Base-by-base conservation (phyloP, 345 rosid species). In the Citrus inodora region DNA sequence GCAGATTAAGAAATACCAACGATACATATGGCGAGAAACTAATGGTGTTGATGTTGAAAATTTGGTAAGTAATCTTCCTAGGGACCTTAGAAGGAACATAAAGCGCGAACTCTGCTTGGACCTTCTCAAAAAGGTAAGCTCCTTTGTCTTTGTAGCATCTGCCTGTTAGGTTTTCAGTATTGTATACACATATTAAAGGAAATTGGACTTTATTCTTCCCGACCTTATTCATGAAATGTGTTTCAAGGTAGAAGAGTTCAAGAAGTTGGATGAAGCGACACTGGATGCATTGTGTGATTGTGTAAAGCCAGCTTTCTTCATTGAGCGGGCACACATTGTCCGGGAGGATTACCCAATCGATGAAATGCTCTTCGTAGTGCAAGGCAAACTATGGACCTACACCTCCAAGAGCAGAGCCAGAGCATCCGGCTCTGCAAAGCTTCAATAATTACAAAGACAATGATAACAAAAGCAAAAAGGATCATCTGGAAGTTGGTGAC, bases 331-430 rank as follows among this genome's bases (percentile, higher is more conserved):
- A 75, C 84, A 80, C 70, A 72, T 87, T 2, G 78, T 87, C 46
- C 84, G 87, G 24, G 88, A 89, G 72, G 90, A 85, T 59, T 86
- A 89, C 46, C 88, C 89, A 1, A 87, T 87, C 9, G 87, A 89
- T 7, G 90, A 87, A 10, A 58, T 73, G 55, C 51, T 73, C 53
- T 58, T 73, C 4, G n/a, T 55, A 40, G 32, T 73, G 28, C 51
- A 73, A 35, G 53, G 76, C 9, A 59, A 28, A 22, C 66, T 53
- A 24, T 24, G 55, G 46, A 37, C 1, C 33, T 58, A 59, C 28
- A 42, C 10, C 46, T 71, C 27, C 35, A 69, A 37, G 28, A 16
- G 28, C 2, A 38, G 53, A 67, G 13, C 71, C 2, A 9, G 53
- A 67, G 6, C 53, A 38, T 21, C 51, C 5, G 27, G 28, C 17